phyloP scores from a whole-genome alignment of 371 early-diverging fungal genomes.

The Rhizopus delemar region DNA sequence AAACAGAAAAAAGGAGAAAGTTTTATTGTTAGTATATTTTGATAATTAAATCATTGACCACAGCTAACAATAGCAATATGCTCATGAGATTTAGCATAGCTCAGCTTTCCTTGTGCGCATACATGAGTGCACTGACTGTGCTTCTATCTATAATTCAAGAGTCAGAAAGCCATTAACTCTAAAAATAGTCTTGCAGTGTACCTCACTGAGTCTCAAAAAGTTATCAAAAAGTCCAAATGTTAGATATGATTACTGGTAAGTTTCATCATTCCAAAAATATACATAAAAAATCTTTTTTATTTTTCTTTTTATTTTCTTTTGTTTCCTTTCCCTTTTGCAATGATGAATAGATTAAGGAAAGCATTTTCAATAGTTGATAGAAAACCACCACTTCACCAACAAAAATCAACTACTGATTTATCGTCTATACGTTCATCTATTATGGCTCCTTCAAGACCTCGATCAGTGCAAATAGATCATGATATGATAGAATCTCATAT shows the following conservation, averaged over 20 bases:
- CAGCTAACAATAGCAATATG: too few relatives aligned
- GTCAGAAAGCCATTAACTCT: too few relatives aligned
- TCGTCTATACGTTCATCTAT: background rate
- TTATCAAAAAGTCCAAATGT: too few relatives aligned
- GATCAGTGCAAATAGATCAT: slow-evolving; percentile 8
- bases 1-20: too few relatives aligned
- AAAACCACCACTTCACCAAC: background rate
- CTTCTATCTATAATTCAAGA: too few relatives aligned
- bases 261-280: background rate
- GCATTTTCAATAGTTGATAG: slow-evolving; percentile 7
- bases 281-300: background rate
- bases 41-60: too few relatives aligned
- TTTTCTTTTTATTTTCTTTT: slow-evolving; percentile 4
- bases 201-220: too few relatives aligned
- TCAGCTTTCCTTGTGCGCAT: too few relatives aligned
- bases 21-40: too few relatives aligned
- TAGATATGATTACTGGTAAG: background rate
- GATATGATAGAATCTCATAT: background rate
- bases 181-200: too few relatives aligned
- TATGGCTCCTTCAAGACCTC: background rate
- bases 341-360: slow-evolving; percentile 11
- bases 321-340: background rate
- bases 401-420: background rate
- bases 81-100: too few relatives aligned
- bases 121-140: too few relatives aligned